Evolutionary conservation across 2,329 filamentous ascomycete species (phyloP), one percentile per base, ranked within the genome.

Genomic region (Aspergillus versicolor): DNA sequence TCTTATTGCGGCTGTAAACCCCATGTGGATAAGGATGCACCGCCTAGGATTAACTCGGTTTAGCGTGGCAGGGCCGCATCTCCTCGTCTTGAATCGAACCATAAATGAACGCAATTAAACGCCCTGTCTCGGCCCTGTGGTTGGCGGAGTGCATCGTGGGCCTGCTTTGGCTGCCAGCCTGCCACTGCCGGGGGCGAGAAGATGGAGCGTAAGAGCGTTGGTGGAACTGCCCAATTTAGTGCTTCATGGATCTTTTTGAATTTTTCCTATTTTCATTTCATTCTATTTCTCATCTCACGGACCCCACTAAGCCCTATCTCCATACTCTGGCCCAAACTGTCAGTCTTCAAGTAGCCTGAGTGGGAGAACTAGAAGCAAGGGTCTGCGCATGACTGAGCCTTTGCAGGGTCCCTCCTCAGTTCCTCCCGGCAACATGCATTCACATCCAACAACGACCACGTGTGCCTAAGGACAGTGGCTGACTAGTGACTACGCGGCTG

Each of bases 401-500:
- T 42, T n/a, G 11, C 21, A 15, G 8, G 32, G 40, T 22, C n/a
- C 48, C 22, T 37, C 12, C 13, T 38, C 59, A 27, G 52, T 58
- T 56, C 57, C 53, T 54, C 27, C 52, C 57, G 57, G 56, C 34
- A 46, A 41, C 58, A 41, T 63, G 56, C 56, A 60, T 62, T 9
- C 27, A n/a, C 13, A 37, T 37, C 52, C 56, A 57, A 61, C 52
- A 53, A 17, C 30, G 54, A 47, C 62, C 63, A 65, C 63, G 62
- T 65, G 63, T 63, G 50, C 45, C 40, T 40, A 50, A 52, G 45
- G 15, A 32, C 48, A 51, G 37, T 55, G 56, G 50, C 32, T 46
- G 30, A 45, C 54, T 63, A 65, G 59, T 46, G 30, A 45, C 54
- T 63, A 65, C 61, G 59, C 63, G 62, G 62, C 61, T 56, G 58